phyloP scores from a whole-genome alignment of 1,139 yeast species.

The Yamadazyma membranifaciens region DNA sequence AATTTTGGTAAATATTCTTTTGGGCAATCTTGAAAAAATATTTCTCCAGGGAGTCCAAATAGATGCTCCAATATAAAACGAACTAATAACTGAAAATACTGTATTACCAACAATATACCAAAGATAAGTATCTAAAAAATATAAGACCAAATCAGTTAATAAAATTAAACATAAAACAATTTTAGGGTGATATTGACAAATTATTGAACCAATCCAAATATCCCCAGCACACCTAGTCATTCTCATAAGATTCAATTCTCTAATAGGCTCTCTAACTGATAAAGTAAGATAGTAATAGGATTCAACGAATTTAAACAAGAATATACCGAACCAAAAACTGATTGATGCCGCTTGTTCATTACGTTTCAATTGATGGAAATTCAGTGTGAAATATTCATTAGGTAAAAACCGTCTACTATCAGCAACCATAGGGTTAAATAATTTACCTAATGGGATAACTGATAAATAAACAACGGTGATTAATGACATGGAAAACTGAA shows the following conservation, averaged over 20 bases:
- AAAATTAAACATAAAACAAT: conserved; percentile 38
- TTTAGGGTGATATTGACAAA: conserved; percentile 41
- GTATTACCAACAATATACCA: conserved; percentile 60
- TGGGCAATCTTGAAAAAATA: conserved; percentile 50
- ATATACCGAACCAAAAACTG: conserved; percentile 48
- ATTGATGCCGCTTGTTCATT: conserved; percentile 40
- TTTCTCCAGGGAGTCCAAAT: conserved; percentile 62
- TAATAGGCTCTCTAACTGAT: conserved; percentile 46
- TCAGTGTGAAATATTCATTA: conserved; percentile 33
- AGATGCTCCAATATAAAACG: conserved; percentile 51
- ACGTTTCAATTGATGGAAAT: conserved; percentile 36
- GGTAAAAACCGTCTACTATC: conserved; percentile 31
- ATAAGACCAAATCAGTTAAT: conserved; percentile 44
- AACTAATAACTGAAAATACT: conserved; percentile 45
- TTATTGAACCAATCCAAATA: conserved; percentile 34
- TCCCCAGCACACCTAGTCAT: conserved; percentile 46
- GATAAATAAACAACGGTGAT: conserved; percentile 44
- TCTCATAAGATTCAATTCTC: conserved; percentile 44
- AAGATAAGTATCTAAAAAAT: conserved; percentile 52
- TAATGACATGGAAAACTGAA: conserved; percentile 46
- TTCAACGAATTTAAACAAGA: conserved; percentile 46
- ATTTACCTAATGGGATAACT: conserved; percentile 42
- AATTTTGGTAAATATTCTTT: conserved; percentile 47
- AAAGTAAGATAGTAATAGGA: conserved; percentile 51
- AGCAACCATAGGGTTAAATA: conserved; percentile 28